Evolutionary conservation across 495 filamentous ascomycete genomes (phyloP), one percentile per base, ranked within the genome.

Genomic region (Hypomontagnella submonticulosa): DNA sequence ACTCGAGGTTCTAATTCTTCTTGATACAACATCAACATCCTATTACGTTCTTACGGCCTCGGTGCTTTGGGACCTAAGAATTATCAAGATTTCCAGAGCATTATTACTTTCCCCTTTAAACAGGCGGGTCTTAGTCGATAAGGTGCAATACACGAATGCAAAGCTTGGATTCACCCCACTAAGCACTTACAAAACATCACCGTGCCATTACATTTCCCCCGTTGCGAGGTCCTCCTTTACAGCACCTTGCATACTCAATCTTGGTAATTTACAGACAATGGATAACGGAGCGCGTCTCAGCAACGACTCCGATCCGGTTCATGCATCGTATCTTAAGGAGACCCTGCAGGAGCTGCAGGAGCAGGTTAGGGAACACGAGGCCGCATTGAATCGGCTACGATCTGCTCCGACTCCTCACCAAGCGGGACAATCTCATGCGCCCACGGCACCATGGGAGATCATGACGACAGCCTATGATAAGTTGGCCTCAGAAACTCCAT

Each of bases 391-490:
- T 9, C 69, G 71, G 73, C 73, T 80, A 61, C 67, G 72, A 41
- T 50, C 42, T 36, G 47, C 57, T n/a, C 48, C 71, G 60, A 63
- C 66, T 54, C 30, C 50, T 53, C 18, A 65, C 48, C 27, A 47
- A 57, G 13, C 54, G 44, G 36, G 32, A 50, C 51, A 59, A 61
- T 20, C 55, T 16, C 51, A 64, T 11, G 61, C 73, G 12, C 44
- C 64, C 4, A 71, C 71, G 20, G 67, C 71, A n/a, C 65, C 69
- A 42, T 72, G 81, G 57, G 79, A 83, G 33, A 76, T 89, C 55
- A 83, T 91, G 71, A 88, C 85, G 63, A 79, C 80, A 51, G 88
- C 88, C 6, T 93, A 92, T 70, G 81, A 86, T 33, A 80, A 82
- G 20, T 73, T 90, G 15, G 79, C 87, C 11, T 80, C 85, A 20